phyloP scores from a whole-genome alignment of 2,329 filamentous ascomycete species.

The Penicillium palitans region DNA sequence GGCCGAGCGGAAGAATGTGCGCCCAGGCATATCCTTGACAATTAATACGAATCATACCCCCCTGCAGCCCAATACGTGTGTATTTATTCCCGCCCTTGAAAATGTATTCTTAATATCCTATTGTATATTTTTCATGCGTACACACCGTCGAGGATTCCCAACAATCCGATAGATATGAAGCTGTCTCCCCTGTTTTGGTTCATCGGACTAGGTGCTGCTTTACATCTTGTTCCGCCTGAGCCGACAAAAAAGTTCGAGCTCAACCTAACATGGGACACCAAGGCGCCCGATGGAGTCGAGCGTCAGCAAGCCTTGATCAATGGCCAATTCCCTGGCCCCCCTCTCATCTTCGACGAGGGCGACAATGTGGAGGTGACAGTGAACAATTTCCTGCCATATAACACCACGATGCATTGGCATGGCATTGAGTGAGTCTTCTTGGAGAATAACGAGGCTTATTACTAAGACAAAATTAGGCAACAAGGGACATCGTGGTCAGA shows the following conservation, averaged over 20 bases:
- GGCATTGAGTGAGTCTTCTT: slow-evolving; percentile 23
- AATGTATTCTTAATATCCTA: not conserved
- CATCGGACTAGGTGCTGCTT: slow-evolving; percentile 1
- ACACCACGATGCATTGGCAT: slow-evolving; percentile 34
- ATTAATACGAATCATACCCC: no score
- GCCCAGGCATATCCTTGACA: no score
- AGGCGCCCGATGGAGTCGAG: slow-evolving; percentile 30
- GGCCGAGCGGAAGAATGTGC: no score
- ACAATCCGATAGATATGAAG: not conserved
- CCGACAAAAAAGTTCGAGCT: slow-evolving; percentile 26
- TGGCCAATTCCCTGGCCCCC: slow-evolving; percentile 32
- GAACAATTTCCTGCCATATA: slow-evolving; percentile 26
- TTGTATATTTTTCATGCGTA: not conserved
- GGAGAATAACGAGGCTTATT: not conserved
- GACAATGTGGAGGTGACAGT: slow-evolving; percentile 33
- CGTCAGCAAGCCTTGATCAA: slow-evolving; percentile 32
- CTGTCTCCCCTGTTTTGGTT: not conserved
- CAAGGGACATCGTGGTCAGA: slow-evolving; percentile 56
- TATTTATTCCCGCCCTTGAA: no score
- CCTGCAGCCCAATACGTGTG: no score
- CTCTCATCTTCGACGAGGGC: slow-evolving; percentile 26
- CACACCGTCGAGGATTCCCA: not conserved
- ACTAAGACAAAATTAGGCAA: slow-evolving; percentile 30
- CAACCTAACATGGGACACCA: slow-evolving; percentile 35
- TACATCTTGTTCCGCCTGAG: not conserved